These are phyloP conservation scores for Pisolithus albus DNA, from an alignment of 768 basidiomycete genomes.

Conservation along the genomic window DNA sequence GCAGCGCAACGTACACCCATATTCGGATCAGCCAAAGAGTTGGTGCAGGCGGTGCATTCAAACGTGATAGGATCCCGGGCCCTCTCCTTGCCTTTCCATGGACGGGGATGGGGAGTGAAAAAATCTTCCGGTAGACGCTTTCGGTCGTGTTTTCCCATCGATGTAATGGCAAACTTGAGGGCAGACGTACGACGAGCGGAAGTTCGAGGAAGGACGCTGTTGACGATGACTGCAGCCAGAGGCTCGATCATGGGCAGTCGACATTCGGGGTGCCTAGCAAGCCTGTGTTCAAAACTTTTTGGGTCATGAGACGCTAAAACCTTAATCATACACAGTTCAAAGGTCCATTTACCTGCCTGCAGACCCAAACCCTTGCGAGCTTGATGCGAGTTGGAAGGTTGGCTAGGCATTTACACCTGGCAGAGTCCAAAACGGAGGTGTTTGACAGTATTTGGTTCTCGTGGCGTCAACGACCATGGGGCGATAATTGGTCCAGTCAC, in stretches of 20 bases:
- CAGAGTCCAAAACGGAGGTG: not conserved
- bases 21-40: conserved; percentile 5
- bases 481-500: too few species aligned
- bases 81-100: conserved; percentile 49
- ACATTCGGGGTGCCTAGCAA: conserved; percentile 16
- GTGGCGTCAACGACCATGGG: not conserved
- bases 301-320: not conserved
- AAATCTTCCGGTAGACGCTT: conserved; percentile 39
- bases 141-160: conserved; percentile 26
- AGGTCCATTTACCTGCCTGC: not conserved
- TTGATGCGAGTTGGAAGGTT: not conserved
- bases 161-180: conserved; percentile 22
- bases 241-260: conserved; percentile 56
- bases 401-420: not conserved
- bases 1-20: conserved; percentile 43
- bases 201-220: conserved; percentile 34
- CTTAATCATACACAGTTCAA: not conserved
- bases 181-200: conserved; percentile 19
- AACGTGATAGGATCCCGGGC: conserved; percentile 23
- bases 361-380: not conserved
- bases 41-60: conserved; percentile 25
- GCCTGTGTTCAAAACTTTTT: conserved; percentile 1
- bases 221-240: conserved; percentile 47
- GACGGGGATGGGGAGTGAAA: conserved; percentile 48
- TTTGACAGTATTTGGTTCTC: not conserved